A percentile compares a stretch with the other conserved stretches of the same genome.
Evolutionary conservation across 2,329 filamentous ascomycete species (phyloP).

Genomic region (Pyrenophora graminea): DNA sequence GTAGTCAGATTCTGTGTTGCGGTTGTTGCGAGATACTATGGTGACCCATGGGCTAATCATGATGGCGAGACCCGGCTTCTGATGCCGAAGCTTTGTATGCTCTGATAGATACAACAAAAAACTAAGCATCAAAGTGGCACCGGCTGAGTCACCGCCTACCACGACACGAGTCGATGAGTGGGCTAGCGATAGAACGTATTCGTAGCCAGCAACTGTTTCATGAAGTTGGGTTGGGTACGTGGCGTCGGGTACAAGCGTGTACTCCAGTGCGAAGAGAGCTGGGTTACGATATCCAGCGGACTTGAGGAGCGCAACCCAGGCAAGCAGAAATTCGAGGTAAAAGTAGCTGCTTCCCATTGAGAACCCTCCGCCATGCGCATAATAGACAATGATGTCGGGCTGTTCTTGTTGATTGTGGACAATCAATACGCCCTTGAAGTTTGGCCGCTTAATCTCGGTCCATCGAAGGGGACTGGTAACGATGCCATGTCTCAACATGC

Average conservation of each 20-base stretch:
- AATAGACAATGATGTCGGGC: conserved; percentile 80
- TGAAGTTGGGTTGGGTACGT: conserved; percentile 74
- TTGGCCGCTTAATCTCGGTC: conserved; percentile 60
- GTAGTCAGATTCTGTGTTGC: conserved; percentile 74
- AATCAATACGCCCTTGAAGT: conserved; percentile 71
- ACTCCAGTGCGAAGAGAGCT: conserved; percentile 78
- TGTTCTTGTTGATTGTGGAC: conserved; percentile 61
- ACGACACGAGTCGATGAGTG: conserved; percentile 66
- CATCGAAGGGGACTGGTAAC: conserved; percentile 66
- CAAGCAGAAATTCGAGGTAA: conserved; percentile 78
- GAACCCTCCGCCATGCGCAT: conserved; percentile 82
- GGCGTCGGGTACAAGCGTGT: conserved; percentile 76
- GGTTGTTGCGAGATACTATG: conserved; percentile 69
- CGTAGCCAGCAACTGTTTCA: conserved; percentile 71
- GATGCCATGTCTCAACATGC: conserved; percentile 74
- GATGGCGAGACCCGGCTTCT: conserved; percentile 64
- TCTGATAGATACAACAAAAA: conserved; percentile 70
- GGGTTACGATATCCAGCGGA: conserved; percentile 72
- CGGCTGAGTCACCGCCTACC: conserved; percentile 79
- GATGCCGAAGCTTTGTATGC: conserved; percentile 48
- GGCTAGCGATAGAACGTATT: conserved; percentile 66
- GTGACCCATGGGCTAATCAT: conserved; percentile 83
- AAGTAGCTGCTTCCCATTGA: conserved; percentile 82
- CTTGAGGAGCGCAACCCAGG: conserved; percentile 69
- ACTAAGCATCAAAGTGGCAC: conserved; percentile 73